Percentiles rank a stretch among this genome's conserved stretches.
Conservation (phyloP, 2,329 filamentous ascomycete species). For the Venturia pyrina region DNA sequence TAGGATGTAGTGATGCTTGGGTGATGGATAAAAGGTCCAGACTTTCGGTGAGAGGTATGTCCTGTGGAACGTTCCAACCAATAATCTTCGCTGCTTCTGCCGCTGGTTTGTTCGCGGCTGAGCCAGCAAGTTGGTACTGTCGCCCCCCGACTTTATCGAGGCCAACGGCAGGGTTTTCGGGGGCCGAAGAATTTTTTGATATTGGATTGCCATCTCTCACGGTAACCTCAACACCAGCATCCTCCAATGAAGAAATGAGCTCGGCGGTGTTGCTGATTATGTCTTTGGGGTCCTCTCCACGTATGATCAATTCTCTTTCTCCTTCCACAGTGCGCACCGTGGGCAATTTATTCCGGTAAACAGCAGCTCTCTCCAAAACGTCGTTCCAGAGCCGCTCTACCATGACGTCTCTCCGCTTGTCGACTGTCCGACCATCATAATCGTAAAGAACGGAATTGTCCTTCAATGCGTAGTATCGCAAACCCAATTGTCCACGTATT, state of each 20-base stretch:
- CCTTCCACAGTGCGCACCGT: constrained; percentile 67
- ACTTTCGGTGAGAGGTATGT: constrained; percentile 51
- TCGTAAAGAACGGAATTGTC: constrained; percentile 85
- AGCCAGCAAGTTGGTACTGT: constrained; percentile 60
- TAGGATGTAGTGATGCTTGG: constrained; percentile 52
- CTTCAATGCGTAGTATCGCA: constrained; percentile 75
- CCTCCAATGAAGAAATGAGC: constrained; percentile 64
- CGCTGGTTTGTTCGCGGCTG: constrained; percentile 59
- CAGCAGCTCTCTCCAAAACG: constrained; percentile 80
- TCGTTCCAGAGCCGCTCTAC: constrained; percentile 94
- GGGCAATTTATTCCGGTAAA: constrained; percentile 72
- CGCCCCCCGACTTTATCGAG: constrained; percentile 57
- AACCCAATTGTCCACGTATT: constrained; percentile 77
- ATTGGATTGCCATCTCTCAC: constrained; percentile 30
- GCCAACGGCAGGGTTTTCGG: constrained; percentile 40
- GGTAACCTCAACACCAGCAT: constrained; percentile 44
- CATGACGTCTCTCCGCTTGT: constrained; percentile 66
- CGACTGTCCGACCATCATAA: constrained; percentile 64
- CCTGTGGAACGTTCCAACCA: constrained; percentile 68
- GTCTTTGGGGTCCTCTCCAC: constrained; percentile 61
- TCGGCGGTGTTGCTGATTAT: constrained; percentile 52
- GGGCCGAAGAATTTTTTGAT: constrained; percentile 22
- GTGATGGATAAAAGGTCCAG: constrained; percentile 62
- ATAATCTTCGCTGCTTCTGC: constrained; percentile 67
- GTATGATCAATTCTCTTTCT: constrained; percentile 69